Evolutionary conservation across 805 yeast species (phyloP).

Genomic region (Barnettozyma sucrosica): DNA sequence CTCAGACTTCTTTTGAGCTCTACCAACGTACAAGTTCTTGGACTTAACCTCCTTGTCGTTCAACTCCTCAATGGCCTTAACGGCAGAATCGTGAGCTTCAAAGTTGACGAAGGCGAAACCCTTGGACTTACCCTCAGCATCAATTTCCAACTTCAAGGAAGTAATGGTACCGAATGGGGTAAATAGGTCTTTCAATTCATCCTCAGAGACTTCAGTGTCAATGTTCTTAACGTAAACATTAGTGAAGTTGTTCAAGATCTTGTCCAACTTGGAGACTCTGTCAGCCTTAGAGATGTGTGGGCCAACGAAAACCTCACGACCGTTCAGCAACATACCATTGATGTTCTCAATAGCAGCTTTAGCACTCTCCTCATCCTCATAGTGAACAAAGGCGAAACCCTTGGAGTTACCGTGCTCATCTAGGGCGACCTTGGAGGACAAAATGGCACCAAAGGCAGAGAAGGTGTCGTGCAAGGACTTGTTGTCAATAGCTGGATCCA

Average conservation of each 20-base stretch:
- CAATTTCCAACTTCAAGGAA: slow-evolving; percentile 72
- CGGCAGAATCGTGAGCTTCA: slow-evolving; percentile 82
- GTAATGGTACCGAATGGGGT: slow-evolving; percentile 72
- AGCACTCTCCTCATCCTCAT: slow-evolving; percentile 89
- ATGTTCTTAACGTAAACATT: slow-evolving; percentile 94
- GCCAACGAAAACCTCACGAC: slow-evolving; percentile 92
- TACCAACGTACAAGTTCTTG: slow-evolving; percentile 87
- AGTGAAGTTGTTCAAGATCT: slow-evolving; percentile 87
- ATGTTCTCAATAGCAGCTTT: slow-evolving; percentile 92
- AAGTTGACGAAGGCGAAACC: slow-evolving; percentile 96
- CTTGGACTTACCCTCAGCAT: slow-evolving; percentile 80
- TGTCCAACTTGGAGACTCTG: slow-evolving; percentile 90
- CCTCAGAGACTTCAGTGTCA: slow-evolving; percentile 61
- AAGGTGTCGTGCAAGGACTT: slow-evolving; percentile 98
- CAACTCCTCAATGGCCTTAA: slow-evolving; percentile 84
- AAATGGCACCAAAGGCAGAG: slow-evolving; percentile 90
- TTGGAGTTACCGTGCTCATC: slow-evolving; percentile 88
- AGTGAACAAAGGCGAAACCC: slow-evolving; percentile 97
- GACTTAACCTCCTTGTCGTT: slow-evolving; percentile 84
- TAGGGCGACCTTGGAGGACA: slow-evolving; percentile 95
- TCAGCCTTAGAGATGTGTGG: slow-evolving; percentile 89
- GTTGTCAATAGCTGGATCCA: slow-evolving; percentile 97
- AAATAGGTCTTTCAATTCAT: slow-evolving; percentile 69
- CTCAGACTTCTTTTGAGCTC: slow-evolving; percentile 99
- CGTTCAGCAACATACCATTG: slow-evolving; percentile 97